Evolutionary conservation across 1,284 basidiomycete species (phyloP).

Genomic region (Porodaedalea pini): DNA sequence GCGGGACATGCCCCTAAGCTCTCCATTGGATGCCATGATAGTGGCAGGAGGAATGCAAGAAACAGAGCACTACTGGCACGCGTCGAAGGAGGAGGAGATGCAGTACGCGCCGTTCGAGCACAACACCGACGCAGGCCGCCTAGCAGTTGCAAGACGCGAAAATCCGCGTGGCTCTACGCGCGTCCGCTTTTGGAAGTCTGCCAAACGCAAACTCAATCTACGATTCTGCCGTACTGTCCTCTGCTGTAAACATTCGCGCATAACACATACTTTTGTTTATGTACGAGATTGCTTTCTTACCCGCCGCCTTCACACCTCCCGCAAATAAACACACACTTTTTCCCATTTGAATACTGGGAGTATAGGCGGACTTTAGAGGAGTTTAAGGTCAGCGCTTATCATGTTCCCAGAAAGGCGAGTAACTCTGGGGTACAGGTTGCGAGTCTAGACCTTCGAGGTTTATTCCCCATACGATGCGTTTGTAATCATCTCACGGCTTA

Average conservation of each 20-base stretch:
- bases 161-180: conserved; percentile 7
- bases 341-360: no score
- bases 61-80: not conserved
- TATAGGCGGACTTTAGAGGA: not conserved
- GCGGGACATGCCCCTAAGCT: conserved; percentile 13
- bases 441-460: not conserved
- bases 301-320: no score
- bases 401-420: not conserved
- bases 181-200: conserved; percentile 2
- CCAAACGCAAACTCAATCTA: not conserved
- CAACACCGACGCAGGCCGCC: not conserved
- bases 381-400: not conserved
- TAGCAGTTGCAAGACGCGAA: conserved; percentile 8
- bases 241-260: not conserved
- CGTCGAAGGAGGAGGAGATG: not conserved
- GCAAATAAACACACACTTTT: no score
- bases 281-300: no score
- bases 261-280: not conserved
- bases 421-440: not conserved
- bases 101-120: not conserved
- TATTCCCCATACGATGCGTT: not conserved
- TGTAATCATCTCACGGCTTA: not conserved
- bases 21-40: conserved; percentile 18
- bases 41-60: not conserved
- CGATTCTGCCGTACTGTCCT: not conserved